phyloP scores from a whole-genome alignment of 108 stramenopile genomes.

The Stephanodiscus triporus region DNA sequence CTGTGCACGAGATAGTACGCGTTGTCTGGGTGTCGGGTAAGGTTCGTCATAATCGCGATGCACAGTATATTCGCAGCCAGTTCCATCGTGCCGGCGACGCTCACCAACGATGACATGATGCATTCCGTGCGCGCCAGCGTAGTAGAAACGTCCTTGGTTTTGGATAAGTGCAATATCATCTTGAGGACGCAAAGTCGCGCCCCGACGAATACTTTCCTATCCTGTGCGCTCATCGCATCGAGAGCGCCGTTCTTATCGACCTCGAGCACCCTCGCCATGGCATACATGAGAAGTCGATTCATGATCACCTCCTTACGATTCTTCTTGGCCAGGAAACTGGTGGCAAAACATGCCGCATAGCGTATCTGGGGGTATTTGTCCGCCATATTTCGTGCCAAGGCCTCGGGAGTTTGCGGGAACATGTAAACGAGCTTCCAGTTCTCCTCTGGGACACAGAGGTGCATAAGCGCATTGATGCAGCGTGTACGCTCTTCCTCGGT shows the following conservation, averaged over 20 bases:
- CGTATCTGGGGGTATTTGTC: conserved; percentile 50
- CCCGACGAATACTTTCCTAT: conserved; percentile 36
- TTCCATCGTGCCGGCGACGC: conserved; percentile 41
- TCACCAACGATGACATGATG: conserved; percentile 30
- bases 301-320: conserved; percentile 41
- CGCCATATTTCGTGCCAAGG: conserved; percentile 45
- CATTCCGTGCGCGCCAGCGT: conserved; percentile 30
- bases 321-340: conserved; percentile 43
- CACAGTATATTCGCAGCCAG: conserved; percentile 46
- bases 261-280: conserved; percentile 43
- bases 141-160: conserved; percentile 38
- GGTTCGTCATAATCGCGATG: conserved; percentile 48
- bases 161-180: conserved; percentile 44
- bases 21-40: conserved; percentile 48
- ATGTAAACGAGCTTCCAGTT: conserved; percentile 45
- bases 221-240: conserved; percentile 24
- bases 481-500: conserved; percentile 48
- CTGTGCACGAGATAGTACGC: conserved; percentile 32
- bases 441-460: conserved; percentile 48
- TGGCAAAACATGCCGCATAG: conserved; percentile 43
- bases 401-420: conserved; percentile 45
- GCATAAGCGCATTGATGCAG: conserved; percentile 53
- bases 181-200: conserved; percentile 39
- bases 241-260: conserved; percentile 44
- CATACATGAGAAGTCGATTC: conserved; percentile 41